Evolutionary conservation across 139 green algal genomes (phyloP), one percentile per base, ranked within the genome.

Genomic region (Chlamydomonas applanata): DNA sequence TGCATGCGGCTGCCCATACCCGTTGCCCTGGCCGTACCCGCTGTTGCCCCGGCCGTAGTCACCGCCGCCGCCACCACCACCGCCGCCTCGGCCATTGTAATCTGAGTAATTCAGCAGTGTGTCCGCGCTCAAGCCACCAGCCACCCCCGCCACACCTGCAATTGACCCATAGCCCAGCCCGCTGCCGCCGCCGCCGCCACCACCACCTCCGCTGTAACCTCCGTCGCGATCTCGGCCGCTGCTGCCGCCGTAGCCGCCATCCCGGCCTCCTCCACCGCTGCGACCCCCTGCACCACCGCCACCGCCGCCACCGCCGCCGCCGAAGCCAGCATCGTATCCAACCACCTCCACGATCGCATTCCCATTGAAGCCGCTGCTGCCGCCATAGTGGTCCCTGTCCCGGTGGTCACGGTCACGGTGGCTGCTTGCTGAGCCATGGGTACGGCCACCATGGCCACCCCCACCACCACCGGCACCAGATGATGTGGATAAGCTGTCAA

Each of bases 271-370:
- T 32, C 49, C 27, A 24, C 49, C 69, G 24, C 57, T 59, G 24
- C 72, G 33, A 27, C 40, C 49, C 33, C 64, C 69, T 17, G 32
- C 64, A 49, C 73, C 69, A 61, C 63, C 69, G n/a, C 73, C 40
- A 17, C 56, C 56, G 34, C 57, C 49, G 25, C 70, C 59, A 19
- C 77, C 56, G 1, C 61, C 60, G 46, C 40, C 40, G 40, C 40
- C 40, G 11, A 49, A 49, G 7, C 40, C 40, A 1, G 59, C 61
- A 14, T 83, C 78, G 64, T 91, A 94, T 17, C 81, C 83, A 2
- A 94, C 83, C 22, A 94, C 77, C n/a, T 78, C 88, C 19, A 94
- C 80, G 85, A 94, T 88, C 2, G 86, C 77, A 54, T 30, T 73
- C n/a, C 74, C 73, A n/a, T 29, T 46, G 11, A 27, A 72, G 27